phyloP scores from a whole-genome alignment of 2,329 filamentous ascomycete species.

The Fonsecaea pugnacius region DNA sequence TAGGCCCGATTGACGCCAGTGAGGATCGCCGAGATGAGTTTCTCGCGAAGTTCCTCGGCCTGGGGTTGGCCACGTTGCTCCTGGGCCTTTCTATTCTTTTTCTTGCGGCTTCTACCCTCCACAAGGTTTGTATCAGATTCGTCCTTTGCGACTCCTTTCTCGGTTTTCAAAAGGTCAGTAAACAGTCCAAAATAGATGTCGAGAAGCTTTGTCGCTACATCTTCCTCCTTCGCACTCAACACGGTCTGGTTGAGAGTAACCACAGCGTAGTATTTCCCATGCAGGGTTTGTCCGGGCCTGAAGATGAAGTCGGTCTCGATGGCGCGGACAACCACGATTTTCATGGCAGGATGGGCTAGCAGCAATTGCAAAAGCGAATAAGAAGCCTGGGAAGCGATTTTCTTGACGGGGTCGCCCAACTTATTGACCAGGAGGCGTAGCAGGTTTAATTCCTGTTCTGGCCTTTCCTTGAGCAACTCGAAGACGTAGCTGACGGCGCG shows the following conservation, averaged over 20 bases:
- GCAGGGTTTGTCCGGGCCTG: slow-evolving; percentile 80
- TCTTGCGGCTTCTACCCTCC: slow-evolving; percentile 19
- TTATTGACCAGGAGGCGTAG: slow-evolving; percentile 93
- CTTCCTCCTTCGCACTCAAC: slow-evolving; percentile 79
- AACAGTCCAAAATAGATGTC: slow-evolving; percentile 94
- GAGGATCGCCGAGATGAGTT: slow-evolving; percentile 86
- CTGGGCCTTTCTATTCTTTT: slow-evolving; percentile 35
- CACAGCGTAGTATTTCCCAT: slow-evolving; percentile 93
- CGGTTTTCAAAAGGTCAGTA: slow-evolving; percentile 74
- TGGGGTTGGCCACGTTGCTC: slow-evolving; percentile 44
- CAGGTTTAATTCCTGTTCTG: slow-evolving; percentile 94
- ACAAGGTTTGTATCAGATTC: slow-evolving; percentile 32
- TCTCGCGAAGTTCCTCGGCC: slow-evolving; percentile 78
- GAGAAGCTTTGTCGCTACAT: slow-evolving; percentile 77
- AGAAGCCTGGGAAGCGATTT: slow-evolving; percentile 90
- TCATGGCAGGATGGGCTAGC: slow-evolving; percentile 90
- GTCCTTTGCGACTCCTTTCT: slow-evolving; percentile 42
- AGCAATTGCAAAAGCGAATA: slow-evolving; percentile 92
- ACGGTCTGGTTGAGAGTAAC: slow-evolving; percentile 98
- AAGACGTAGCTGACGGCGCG: slow-evolving; percentile 89
- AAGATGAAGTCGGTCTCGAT: slow-evolving; percentile 89
- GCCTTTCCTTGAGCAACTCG: slow-evolving; percentile 89
- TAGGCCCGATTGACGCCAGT: slow-evolving; percentile 96
- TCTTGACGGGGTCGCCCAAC: slow-evolving; percentile 90
- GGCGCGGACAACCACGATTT: slow-evolving; percentile 78